Base-by-base conservation (phyloP, 805 yeast species). In the Lipomyces orientalis region DNA sequence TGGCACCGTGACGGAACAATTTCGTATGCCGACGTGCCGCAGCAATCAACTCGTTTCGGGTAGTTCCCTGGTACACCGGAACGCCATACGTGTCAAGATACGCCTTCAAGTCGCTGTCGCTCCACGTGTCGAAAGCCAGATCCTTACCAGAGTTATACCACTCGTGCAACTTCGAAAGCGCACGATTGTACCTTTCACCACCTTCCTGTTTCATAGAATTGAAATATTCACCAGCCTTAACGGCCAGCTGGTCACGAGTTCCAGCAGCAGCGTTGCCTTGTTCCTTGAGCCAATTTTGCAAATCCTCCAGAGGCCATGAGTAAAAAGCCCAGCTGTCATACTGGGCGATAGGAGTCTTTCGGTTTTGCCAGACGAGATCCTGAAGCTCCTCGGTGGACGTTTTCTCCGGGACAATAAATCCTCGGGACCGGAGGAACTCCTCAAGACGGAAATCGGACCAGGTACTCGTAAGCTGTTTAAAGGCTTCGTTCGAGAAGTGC, bases 1-100 rank as follows among this genome's bases (percentile, higher is more conserved):
- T 56, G 19, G 71, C 66, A 12, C 71, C 71, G 16, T 67, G 69
- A 14, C 62, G 56, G 61, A 68, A 68, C 31, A 63, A n/a, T 16
- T 39, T 22, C 2, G 71, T 62, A 43, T 67, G 49, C 6, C 65
- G 62, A 19, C 67, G 59, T 12, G 75, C 75, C 29, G 58, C 51
- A 29, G 74, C 71, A n/a, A 73, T 49, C 54, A 71, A 64, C 49
- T 73, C 74, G 58, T 73, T 65, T 34, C 71, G 66, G 19, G 71
- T 59, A 0, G 69, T 34, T 14, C 71, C 73, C 58, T 71, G 68
- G 60, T 68, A 65, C 22, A 64, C 60, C 31, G 64, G 54, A 43
- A 73, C 75, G 35, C 83, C 84, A 73, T 85, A 86, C 54, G 79
- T 74, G 64, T 80, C 76, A 43, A 88, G 76, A 86, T 90, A 88